phyloP scores from a whole-genome alignment of 78 protist genomes.

The Planoprotostelium fungivorum region DNA sequence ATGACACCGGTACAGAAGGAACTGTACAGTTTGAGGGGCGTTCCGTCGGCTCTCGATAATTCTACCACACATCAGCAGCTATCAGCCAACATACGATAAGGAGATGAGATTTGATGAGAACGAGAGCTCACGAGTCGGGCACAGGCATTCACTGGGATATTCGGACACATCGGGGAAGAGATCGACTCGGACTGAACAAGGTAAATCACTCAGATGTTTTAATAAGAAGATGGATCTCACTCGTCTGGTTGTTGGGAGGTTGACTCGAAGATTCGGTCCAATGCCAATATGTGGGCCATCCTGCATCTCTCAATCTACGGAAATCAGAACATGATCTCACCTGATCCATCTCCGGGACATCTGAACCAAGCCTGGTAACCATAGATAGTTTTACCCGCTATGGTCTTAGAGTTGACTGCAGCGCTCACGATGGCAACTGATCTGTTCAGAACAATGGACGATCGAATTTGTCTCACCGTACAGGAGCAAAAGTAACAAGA shows the following conservation, averaged over 20 bases:
- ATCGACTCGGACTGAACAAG: neutral
- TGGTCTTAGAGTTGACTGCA: no score
- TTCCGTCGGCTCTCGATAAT: neutral
- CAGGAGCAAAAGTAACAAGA: no score
- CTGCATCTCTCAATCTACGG: no score
- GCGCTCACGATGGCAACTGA: no score
- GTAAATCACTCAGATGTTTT: neutral
- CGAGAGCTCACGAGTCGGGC: neutral
- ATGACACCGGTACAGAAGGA: neutral
- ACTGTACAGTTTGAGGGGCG: neutral
- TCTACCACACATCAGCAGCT: neutral
- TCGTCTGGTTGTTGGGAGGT: neutral
- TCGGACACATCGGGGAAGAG: neutral
- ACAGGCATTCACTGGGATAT: neutral
- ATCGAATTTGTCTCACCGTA: no score
- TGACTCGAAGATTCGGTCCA: neutral
- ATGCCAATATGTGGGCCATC: neutral
- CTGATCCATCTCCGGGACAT: neutral
- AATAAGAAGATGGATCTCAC: neutral
- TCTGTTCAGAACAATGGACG: no score
- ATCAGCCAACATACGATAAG: neutral
- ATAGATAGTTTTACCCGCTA: no score
- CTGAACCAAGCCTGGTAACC: neutral
- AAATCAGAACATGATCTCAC: no score
- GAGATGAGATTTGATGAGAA: neutral